Percentiles rank a stretch among this genome's conserved stretches.
Evolutionary conservation across 106 monocot species (phyloP).

Genomic region (Acorus calamus): DNA sequence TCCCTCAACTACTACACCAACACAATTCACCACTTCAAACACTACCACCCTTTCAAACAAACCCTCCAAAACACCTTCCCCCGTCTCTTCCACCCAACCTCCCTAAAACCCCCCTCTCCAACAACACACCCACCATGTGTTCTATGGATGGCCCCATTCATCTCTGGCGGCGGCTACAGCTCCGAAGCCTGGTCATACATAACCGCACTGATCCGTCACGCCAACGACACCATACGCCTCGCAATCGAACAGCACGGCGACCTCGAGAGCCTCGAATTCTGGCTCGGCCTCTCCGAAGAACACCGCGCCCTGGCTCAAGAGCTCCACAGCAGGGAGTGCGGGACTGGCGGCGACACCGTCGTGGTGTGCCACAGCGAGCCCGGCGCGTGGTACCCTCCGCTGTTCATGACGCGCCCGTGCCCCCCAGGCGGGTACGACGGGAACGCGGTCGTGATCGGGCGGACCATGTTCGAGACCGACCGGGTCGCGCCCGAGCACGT

Average conservation of each 20-base stretch:
- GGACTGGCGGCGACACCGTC: constrained; percentile 14
- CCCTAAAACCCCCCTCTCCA: neutral
- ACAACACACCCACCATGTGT: constrained; percentile 58
- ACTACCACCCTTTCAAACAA: neutral
- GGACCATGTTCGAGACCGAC: constrained; percentile 76
- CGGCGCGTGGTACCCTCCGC: constrained; percentile 53
- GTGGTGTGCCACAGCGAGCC: constrained; percentile 74
- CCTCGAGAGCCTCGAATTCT: constrained; percentile 28
- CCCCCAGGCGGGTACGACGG: constrained; percentile 42
- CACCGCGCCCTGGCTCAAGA: constrained; percentile 12
- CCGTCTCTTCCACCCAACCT: neutral
- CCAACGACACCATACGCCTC: constrained; percentile 3
- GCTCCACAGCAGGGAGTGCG: constrained; percentile 25
- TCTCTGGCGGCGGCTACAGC: constrained; percentile 63
- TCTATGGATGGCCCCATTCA: constrained; percentile 79
- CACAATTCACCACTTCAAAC: no score
- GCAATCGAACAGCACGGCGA: constrained; percentile 52
- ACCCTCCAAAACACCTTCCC: neutral
- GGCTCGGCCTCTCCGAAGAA: constrained; percentile 38
- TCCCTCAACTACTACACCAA: constrained; percentile 1
- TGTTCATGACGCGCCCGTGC: constrained; percentile 46
- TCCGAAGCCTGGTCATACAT: constrained; percentile 74
- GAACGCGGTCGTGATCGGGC: constrained; percentile 33
- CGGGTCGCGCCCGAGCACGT: constrained; percentile 41
- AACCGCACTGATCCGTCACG: constrained; percentile 9